Conservation (phyloP, 768 basidiomycete species). For the Leccinum pellstonianum region DNA sequence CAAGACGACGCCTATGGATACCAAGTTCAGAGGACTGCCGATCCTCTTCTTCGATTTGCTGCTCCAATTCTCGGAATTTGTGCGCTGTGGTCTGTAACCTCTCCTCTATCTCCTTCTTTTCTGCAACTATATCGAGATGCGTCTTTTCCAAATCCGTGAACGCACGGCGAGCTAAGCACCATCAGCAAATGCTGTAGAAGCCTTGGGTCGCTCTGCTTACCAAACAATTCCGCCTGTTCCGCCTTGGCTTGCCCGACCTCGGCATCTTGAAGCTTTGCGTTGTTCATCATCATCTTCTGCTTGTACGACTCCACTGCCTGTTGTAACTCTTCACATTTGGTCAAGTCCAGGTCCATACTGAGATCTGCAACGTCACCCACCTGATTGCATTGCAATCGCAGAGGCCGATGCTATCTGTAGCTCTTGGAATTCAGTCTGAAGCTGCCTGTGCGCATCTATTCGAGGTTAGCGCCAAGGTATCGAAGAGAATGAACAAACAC, state of each 20-base stretch:
- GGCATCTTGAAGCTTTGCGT: slow-evolving; percentile 60
- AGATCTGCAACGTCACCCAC: slow-evolving; percentile 32
- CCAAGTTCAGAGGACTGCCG: slow-evolving; percentile 65
- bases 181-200: slow-evolving; percentile 12
- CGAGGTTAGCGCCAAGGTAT: not conserved
- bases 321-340: slow-evolving; percentile 48
- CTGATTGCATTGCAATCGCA: slow-evolving; percentile 58
- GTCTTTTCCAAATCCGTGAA: slow-evolving; percentile 62
- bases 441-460: slow-evolving; percentile 55
- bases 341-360: not conserved
- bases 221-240: slow-evolving; percentile 59
- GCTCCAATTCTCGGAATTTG: slow-evolving; percentile 57
- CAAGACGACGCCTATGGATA: slow-evolving; percentile 62
- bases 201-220: slow-evolving; percentile 35
- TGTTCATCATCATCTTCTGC: slow-evolving; percentile 56
- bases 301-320: slow-evolving; percentile 65
- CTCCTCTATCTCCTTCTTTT: slow-evolving; percentile 52
- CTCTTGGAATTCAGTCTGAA: slow-evolving; percentile 61
- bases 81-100: slow-evolving; percentile 49
- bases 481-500: slow-evolving; percentile 11
- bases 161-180: slow-evolving; percentile 51
- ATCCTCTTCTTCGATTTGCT: slow-evolving; percentile 65
- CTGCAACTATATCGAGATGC: slow-evolving; percentile 48
- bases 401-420: slow-evolving; percentile 59
- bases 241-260: slow-evolving; percentile 69